phyloP scores from a whole-genome alignment of 2,329 filamentous ascomycete genomes.

The Pestalotiopsis sp. region DNA sequence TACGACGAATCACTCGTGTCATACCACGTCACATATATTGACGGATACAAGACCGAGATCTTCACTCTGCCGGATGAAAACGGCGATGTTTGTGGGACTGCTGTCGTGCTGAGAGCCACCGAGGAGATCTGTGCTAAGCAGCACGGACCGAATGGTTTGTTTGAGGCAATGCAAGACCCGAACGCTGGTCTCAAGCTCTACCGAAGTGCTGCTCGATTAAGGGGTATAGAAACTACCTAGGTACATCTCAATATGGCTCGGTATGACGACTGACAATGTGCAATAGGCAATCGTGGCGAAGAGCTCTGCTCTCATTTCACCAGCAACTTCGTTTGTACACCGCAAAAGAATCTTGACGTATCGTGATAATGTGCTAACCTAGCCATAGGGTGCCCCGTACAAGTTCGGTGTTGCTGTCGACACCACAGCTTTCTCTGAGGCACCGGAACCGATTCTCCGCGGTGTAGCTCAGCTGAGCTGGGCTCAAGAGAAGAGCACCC shows the following conservation, averaged over 20 bases:
- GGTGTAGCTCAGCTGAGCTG: conserved; percentile 57
- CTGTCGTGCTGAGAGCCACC: conserved; percentile 61
- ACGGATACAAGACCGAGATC: conserved; percentile 31
- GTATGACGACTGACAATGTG: conserved; percentile 22
- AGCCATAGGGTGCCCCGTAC: conserved; percentile 60
- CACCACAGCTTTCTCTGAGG: conserved; percentile 50
- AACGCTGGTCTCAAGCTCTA: conserved; percentile 45
- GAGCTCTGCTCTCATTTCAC: conserved; percentile 54
- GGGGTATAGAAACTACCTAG: conserved; percentile 26
- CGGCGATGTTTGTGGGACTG: conserved; percentile 46
- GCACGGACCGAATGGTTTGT: conserved; percentile 65
- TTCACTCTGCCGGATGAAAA: conserved; percentile 50
- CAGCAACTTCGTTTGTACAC: conserved; percentile 51
- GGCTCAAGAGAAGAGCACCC: conserved; percentile 49
- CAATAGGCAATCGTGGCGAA: conserved; percentile 37
- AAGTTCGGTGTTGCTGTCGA: conserved; percentile 64
- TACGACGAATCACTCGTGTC: conserved; percentile 2
- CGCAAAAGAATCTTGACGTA: conserved; percentile 25
- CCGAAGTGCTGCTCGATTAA: conserved; percentile 39
- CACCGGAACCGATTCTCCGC: conserved; percentile 49
- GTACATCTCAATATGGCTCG: too few species aligned
- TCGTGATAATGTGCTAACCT: neutral
- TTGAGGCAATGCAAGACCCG: conserved; percentile 46
- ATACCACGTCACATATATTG: conserved; percentile 14
- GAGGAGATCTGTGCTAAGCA: conserved; percentile 49